Base-by-base conservation (phyloP, 2,329 filamentous ascomycete genomes). In the Colletotrichum higginsianum region DNA sequence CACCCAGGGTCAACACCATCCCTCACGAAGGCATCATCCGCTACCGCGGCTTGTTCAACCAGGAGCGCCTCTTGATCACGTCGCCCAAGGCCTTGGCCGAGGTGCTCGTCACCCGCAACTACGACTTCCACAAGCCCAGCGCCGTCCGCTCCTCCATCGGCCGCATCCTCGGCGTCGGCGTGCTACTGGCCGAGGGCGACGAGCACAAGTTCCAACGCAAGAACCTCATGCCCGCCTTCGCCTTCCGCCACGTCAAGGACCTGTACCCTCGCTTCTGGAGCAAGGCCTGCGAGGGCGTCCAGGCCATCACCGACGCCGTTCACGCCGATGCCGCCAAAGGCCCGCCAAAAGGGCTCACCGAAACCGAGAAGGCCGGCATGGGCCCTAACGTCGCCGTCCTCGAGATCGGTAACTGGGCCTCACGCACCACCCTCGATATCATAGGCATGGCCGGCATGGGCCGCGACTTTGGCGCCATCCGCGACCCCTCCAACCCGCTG, bases 141-240 rank as follows among this genome's bases (percentile, higher is more conserved):
- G 77, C 85, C 30, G 75, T 93, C 40, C 84, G 88, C 44, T 81
- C 82, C 53, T 85, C 86, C 1, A 82, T 96, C 4, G 88, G 87
- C 2, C 86, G 89, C 26, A 84, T 95, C 35, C 84, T 96, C 15
- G 92, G 94, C 12, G 82, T 91, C 15, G 93, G 93, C 12, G 84
- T 96, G 16, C 82, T 98, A 47, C 84, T 98, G 13, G 93, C 94
- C 2, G 95, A 98, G 81, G 95, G 95, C n/a, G 93, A 97, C 15
- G 93, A 95, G 77, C 96, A 98, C 81, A 96, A 93, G 83, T 84
- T 89, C 76, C 93, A 95, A 83, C 88, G 95, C 57, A 95, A 93
- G 79, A 91, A 92, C 69, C 88, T 97, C 21, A 90, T 92, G 83
- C 94, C 94, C 0, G 93, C 94, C 2, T 98, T 98, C 80, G 87